These are phyloP conservation scores for Periconia digitata DNA, from an alignment of 2,329 filamentous ascomycete species.

Conservation along the genomic window DNA sequence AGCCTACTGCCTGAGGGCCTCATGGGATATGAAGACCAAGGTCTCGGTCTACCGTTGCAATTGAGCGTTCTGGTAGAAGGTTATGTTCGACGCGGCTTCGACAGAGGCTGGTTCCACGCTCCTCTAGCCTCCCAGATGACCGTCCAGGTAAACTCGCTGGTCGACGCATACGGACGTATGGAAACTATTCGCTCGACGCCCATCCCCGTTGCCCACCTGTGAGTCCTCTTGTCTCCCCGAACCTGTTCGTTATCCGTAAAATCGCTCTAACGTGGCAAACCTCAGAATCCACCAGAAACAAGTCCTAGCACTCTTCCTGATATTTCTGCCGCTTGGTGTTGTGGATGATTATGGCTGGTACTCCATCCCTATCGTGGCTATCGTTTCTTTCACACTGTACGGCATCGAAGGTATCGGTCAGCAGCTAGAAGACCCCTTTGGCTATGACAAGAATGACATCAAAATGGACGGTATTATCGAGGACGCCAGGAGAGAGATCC, in stretches of 20 bases:
- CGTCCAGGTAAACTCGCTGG: slow-evolving; percentile 58
- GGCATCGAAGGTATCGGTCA: slow-evolving; percentile 65
- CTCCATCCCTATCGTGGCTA: slow-evolving; percentile 59
- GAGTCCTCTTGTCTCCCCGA: slow-evolving; percentile 10
- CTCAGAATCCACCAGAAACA: slow-evolving; percentile 63
- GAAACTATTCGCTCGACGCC: slow-evolving; percentile 67
- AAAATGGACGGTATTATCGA: slow-evolving; percentile 68
- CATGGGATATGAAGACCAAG: slow-evolving; percentile 58
- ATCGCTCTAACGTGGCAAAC: background rate
- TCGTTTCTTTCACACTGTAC: slow-evolving; percentile 66
- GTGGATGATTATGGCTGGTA: slow-evolving; percentile 66
- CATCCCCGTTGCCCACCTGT: slow-evolving; percentile 64
- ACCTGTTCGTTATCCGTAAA: background rate
- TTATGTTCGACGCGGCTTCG: slow-evolving; percentile 60
- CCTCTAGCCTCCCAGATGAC: slow-evolving; percentile 62
- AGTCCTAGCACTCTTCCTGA: slow-evolving; percentile 62
- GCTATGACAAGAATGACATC: slow-evolving; percentile 67
- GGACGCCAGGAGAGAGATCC: slow-evolving; percentile 60
- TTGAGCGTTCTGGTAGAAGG: slow-evolving; percentile 61
- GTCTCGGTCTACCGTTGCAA: slow-evolving; percentile 62
- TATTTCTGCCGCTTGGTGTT: slow-evolving; percentile 64
- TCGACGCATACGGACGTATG: slow-evolving; percentile 63
- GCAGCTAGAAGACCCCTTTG: slow-evolving; percentile 67
- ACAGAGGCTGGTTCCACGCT: slow-evolving; percentile 61
- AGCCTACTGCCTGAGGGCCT: slow-evolving; percentile 54